Evolutionary conservation across 2,329 filamentous ascomycete species (phyloP), one percentile per base, ranked within the genome.

Genomic region (Alternaria sp.): DNA sequence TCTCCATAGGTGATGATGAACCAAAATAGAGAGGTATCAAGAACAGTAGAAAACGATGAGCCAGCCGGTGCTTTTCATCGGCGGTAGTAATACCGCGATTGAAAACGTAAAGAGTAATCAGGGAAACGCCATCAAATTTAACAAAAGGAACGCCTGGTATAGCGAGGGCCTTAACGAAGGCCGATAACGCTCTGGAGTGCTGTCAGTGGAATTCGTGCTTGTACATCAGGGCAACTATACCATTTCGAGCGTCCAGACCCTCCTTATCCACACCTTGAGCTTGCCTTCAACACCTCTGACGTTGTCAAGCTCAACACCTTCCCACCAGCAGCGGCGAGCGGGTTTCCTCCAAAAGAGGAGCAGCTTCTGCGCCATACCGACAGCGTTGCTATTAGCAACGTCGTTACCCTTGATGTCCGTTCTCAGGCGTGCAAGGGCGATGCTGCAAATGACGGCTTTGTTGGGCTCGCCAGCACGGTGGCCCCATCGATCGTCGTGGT

Each of bases 191-290:
- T 95, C 92, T 85, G 68, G 46, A 51, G 29, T 36, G 46, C 26
- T 45, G 58, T 69, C 64, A 74, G 63, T 21, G 10, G 17, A 41
- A 24, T 40, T 5, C 11, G 17, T 29, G 14, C 13, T 11, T 14
- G 5, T 34, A 4, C 4, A 29, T 48, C n/a, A 23, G 26, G 34
- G 40, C 57, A 36, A 24, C 56, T 64, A 29, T 78, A 88, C 87
- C 87, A 99, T 99, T 83, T 99, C 95, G 58, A 99, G 84, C 59
- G 95, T 99, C 95, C 95, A 99, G 59, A 99, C 95, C 71, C 95
- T 87, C 73, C 95, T 86, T 76, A 99, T 98, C 95, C 95, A 99
- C 58, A 99, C 93, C 80, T 99, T 99, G 68, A 99, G 84, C 76
- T 89, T 92, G 51, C 93, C 94, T 51, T 96, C 88, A 7, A 98